These are phyloP conservation scores for Yamadazyma atmosphaerica DNA, from an alignment of 1,139 yeast species.

Conservation along the genomic window DNA sequence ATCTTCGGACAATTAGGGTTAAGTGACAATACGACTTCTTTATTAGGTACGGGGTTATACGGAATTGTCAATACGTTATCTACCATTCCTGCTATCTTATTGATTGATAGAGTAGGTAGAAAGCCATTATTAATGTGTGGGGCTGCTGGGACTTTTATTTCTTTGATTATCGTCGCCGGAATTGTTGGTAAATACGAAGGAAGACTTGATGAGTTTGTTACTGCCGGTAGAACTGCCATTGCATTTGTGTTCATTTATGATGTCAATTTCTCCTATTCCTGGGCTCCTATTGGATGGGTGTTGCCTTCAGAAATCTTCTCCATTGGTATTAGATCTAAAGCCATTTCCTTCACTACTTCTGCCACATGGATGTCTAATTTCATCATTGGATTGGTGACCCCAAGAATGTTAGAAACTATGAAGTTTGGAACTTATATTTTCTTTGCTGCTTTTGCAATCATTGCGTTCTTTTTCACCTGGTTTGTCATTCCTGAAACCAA, in stretches of 20 bases:
- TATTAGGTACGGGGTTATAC: slow-evolving; percentile 51
- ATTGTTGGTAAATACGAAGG: slow-evolving; percentile 52
- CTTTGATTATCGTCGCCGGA: slow-evolving; percentile 39
- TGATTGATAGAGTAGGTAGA: slow-evolving; percentile 51
- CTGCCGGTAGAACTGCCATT: slow-evolving; percentile 43
- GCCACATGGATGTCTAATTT: slow-evolving; percentile 39
- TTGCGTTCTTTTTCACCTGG: slow-evolving; percentile 20
- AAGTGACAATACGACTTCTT: slow-evolving; percentile 19
- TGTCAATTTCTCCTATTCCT: slow-evolving; percentile 25
- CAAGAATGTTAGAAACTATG: slow-evolving; percentile 24
- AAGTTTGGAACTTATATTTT: slow-evolving; percentile 26
- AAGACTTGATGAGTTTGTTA: slow-evolving; percentile 13
- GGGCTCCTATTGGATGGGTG: slow-evolving; percentile 40
- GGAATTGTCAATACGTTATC: slow-evolving; percentile 56
- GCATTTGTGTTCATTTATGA: slow-evolving; percentile 40
- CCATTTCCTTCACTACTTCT: slow-evolving; percentile 32
- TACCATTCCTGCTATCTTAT: slow-evolving; percentile 33
- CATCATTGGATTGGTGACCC: slow-evolving; percentile 31
- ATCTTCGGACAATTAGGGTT: slow-evolving; percentile 20
- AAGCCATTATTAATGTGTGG: slow-evolving; percentile 39
- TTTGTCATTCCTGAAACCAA: slow-evolving; percentile 33
- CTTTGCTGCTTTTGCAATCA: slow-evolving; percentile 25
- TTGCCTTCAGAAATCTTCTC: slow-evolving; percentile 48
- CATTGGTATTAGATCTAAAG: slow-evolving; percentile 24
- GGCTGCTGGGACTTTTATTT: slow-evolving; percentile 38